A percentile compares a stretch with the other conserved stretches of the same genome.
Conservation (phyloP, 352 stramenopile species). For the Thalassiosira exigua region DNA sequence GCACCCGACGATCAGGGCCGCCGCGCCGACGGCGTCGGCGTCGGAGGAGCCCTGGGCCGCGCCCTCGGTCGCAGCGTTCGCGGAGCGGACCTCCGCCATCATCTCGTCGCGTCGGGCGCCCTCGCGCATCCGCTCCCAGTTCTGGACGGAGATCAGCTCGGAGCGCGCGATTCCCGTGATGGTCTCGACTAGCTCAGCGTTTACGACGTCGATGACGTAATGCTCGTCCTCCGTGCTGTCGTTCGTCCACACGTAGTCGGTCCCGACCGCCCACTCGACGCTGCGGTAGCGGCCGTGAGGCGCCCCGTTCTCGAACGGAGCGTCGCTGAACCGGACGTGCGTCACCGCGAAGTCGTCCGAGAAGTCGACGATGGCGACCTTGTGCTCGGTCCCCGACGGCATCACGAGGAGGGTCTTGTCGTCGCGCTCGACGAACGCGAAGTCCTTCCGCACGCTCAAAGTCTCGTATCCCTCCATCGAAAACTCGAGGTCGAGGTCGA, state of each 20-base stretch:
- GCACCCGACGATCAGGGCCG: constrained; percentile 4
- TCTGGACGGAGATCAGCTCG: constrained; percentile 12
- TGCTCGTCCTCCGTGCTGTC: constrained; percentile 25
- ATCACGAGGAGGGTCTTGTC: constrained; percentile 20
- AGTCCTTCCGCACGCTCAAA: constrained; percentile 18
- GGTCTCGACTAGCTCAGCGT: constrained; percentile 28
- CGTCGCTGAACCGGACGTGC: constrained; percentile 18
- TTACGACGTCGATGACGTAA: constrained; percentile 42
- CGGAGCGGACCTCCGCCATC: constrained; percentile 14
- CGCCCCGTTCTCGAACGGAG: constrained; percentile 8
- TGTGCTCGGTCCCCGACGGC: constrained; percentile 39
- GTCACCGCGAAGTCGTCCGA: constrained; percentile 12
- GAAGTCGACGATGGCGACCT: constrained; percentile 41
- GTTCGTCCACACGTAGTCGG: constrained; percentile 50
- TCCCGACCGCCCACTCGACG: constrained; percentile 51
- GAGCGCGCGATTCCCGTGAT: constrained; percentile 11
- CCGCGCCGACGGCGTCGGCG: background rate
- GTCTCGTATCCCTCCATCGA: constrained; percentile 9
- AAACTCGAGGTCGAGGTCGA: constrained; percentile 43
- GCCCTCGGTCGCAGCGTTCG: constrained; percentile 3
- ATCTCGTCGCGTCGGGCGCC: constrained; percentile 2
- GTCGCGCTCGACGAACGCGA: constrained; percentile 44
- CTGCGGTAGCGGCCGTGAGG: constrained; percentile 18
- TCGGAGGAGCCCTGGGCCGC: background rate
- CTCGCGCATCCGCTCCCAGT: constrained; percentile 13